Conservation (phyloP, 2,329 filamentous ascomycete species). For the Alternaria sp. region DNA sequence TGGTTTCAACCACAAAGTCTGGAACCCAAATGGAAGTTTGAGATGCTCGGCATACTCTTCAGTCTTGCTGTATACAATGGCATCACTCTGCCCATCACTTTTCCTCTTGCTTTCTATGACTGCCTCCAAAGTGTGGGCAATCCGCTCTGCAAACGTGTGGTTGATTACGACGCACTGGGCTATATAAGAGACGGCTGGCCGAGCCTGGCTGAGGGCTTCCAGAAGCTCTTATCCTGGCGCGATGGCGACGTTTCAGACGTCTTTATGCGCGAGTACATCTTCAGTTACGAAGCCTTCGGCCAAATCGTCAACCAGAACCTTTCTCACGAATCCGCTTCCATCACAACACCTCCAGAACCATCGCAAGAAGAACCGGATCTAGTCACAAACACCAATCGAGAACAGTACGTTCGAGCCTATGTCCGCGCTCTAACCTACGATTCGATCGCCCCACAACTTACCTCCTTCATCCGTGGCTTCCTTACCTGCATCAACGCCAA, state of each 20-base stretch:
- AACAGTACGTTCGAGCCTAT: conserved; percentile 83
- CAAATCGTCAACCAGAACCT: conserved; percentile 64
- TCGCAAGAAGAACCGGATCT: conserved; percentile 64
- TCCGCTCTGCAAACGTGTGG: conserved; percentile 18
- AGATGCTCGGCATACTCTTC: conserved; percentile 86
- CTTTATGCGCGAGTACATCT: conserved; percentile 86
- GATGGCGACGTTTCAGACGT: conserved; percentile 83
- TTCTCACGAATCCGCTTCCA: conserved; percentile 35
- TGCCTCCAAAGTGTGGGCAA: conserved; percentile 72
- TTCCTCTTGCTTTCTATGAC: conserved; percentile 84
- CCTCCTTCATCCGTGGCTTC: conserved; percentile 84
- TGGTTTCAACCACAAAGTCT: conserved; percentile 88
- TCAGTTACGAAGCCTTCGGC: conserved; percentile 72
- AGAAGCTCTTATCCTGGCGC: conserved; percentile 77
- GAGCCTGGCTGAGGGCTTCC: conserved; percentile 77
- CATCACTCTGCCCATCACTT: conserved; percentile 86
- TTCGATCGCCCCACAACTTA: conserved; percentile 74
- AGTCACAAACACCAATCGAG: conserved; percentile 83
- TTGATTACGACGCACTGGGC: conserved; percentile 57
- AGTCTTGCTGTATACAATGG: conserved; percentile 94
- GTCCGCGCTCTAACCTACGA: conserved; percentile 54
- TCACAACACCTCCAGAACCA: not conserved
- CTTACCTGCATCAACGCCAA: conserved; percentile 75
- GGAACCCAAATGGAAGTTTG: conserved; percentile 88
- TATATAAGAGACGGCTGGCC: conserved; percentile 93